A percentile compares a stretch with the other conserved stretches of the same genome.
Conservation (phyloP, 31 red algal genomes). For the Odonthalia washingtoniensis region DNA sequence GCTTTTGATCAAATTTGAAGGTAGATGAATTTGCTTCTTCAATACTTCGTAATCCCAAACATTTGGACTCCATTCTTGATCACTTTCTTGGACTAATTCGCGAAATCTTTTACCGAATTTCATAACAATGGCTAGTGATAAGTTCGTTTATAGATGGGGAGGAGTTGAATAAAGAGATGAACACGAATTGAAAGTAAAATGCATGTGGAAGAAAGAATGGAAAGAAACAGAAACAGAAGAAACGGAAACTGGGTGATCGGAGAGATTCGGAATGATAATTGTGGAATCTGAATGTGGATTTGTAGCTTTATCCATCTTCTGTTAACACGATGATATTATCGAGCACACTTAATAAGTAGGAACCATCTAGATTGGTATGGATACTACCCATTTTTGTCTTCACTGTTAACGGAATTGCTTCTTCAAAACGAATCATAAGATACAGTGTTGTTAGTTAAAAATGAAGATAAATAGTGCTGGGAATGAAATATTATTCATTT, state of each 20-base stretch:
- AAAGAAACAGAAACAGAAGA: no score
- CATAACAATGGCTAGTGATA: conserved; percentile 75
- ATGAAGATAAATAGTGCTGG: not conserved
- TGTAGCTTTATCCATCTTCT: conserved; percentile 76
- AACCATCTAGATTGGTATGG: conserved; percentile 58
- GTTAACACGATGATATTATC: conserved; percentile 76
- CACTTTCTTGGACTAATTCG: conserved; percentile 60
- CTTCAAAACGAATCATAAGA: conserved; percentile 69
- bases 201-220: no score
- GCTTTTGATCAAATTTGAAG: conserved; percentile 71
- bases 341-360: conserved; percentile 58
- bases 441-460: no score
- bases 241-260: no score
- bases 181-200: no score
- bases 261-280: no score
- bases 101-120: conserved; percentile 95
- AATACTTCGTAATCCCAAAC: conserved; percentile 90
- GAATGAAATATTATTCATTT: no score
- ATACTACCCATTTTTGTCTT: conserved; percentile 65
- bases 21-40: conserved; percentile 51
- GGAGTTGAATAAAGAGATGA: no score
- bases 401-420: conserved; percentile 72
- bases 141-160: no score
- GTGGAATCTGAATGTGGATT: no score
- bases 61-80: conserved; percentile 73